A percentile compares a stretch with the other conserved stretches of the same genome.
These are phyloP conservation scores for Pestalotiopsis sp. DNA, from an alignment of 2,329 filamentous ascomycete species.

Conservation along the genomic window DNA sequence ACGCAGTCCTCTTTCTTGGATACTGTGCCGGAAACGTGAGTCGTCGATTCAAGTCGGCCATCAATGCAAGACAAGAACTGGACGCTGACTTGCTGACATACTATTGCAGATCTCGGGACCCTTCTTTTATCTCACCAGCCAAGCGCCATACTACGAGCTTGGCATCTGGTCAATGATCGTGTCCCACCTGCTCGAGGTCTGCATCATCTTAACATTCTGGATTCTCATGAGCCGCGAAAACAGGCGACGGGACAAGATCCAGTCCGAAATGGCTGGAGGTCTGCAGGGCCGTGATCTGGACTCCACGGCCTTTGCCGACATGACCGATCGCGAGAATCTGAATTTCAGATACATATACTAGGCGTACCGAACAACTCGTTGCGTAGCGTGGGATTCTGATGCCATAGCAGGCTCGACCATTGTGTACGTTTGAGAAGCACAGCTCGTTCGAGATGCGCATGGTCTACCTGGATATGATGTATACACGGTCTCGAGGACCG, in stretches of 20 bases:
- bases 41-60: not conserved
- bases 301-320: slow-evolving; percentile 51
- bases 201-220: slow-evolving; percentile 46
- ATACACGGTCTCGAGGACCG: too few species aligned
- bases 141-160: slow-evolving; percentile 49
- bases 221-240: slow-evolving; percentile 52
- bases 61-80: not conserved
- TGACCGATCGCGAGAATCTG: slow-evolving; percentile 56
- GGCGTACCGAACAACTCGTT: too few species aligned
- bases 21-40: slow-evolving; percentile 52
- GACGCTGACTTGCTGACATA: slow-evolving; percentile 11
- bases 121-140: slow-evolving; percentile 54
- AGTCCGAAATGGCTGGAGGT: slow-evolving; percentile 34
- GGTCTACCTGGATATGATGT: too few species aligned
- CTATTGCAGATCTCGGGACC: slow-evolving; percentile 45
- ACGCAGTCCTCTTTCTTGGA: slow-evolving; percentile 55
- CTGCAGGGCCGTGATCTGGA: slow-evolving; percentile 48
- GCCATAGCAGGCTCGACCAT: too few species aligned
- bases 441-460: too few species aligned
- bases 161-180: slow-evolving; percentile 62
- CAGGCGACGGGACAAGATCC: slow-evolving; percentile 47
- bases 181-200: slow-evolving; percentile 53
- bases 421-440: too few species aligned
- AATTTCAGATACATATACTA: slow-evolving; percentile 41
- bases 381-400: too few species aligned